phyloP scores from a whole-genome alignment of 805 yeast species.

The Wickerhamiella dianesei region DNA sequence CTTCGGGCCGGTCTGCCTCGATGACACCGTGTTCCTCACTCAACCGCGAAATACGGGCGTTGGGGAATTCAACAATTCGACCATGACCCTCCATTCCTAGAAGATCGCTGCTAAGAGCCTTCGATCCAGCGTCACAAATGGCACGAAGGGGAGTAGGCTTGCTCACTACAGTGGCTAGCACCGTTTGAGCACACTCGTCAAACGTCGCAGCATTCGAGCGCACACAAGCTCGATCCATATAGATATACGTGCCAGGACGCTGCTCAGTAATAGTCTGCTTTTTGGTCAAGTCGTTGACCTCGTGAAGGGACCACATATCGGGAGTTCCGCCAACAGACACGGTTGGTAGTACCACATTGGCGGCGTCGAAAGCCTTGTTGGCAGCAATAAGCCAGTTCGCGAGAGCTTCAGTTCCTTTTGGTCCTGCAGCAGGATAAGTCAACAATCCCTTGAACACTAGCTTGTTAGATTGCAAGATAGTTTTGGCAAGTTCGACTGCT shows the following conservation, averaged over 20 bases:
- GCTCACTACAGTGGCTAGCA: constrained; percentile 11
- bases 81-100: constrained; percentile 10
- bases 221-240: constrained; percentile 11
- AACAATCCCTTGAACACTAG: constrained; percentile 10
- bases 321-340: constrained; percentile 13
- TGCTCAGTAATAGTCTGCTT: constrained; percentile 7
- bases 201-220: constrained; percentile 5
- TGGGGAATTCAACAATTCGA: constrained; percentile 6
- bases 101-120: constrained; percentile 10
- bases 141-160: constrained; percentile 11
- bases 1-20: constrained; percentile 10
- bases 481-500: constrained; percentile 9
- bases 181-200: constrained; percentile 13
- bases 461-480: not conserved
- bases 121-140: constrained; percentile 13
- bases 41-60: constrained; percentile 8
- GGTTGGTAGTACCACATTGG: constrained; percentile 3
- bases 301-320: constrained; percentile 13
- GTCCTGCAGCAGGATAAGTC: constrained; percentile 11
- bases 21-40: constrained; percentile 16
- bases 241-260: constrained; percentile 14
- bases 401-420: constrained; percentile 1
- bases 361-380: constrained; percentile 2
- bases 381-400: constrained; percentile 7
- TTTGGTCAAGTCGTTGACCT: constrained; percentile 1